These are phyloP conservation scores for Ogataea nitratoaversa DNA, from an alignment of 805 yeast genomes.

Conservation along the genomic window DNA sequence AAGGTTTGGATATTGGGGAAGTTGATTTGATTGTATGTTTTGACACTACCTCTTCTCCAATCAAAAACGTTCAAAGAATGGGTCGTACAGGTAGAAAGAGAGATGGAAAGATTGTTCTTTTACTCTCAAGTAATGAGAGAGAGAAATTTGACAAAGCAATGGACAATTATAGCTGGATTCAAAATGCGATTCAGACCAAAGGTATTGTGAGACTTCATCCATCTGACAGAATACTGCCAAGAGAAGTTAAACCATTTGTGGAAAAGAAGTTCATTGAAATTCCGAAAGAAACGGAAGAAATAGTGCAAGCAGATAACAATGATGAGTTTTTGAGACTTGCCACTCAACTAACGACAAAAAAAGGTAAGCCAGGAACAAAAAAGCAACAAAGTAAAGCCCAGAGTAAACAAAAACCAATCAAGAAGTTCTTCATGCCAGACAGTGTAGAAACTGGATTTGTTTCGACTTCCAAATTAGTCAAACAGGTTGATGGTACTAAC, in stretches of 20 bases:
- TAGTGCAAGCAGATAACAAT: slow-evolving; percentile 44
- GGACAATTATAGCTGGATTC: slow-evolving; percentile 78
- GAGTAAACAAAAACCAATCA: slow-evolving; percentile 12
- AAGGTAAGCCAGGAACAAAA: slow-evolving; percentile 18
- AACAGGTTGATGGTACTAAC: slow-evolving; percentile 13
- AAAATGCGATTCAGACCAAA: slow-evolving; percentile 55
- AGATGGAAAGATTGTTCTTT: slow-evolving; percentile 73
- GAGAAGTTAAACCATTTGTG: slow-evolving; percentile 48
- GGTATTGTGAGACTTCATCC: slow-evolving; percentile 38
- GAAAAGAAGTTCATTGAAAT: slow-evolving; percentile 54
- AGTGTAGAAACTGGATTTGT: slow-evolving; percentile 63
- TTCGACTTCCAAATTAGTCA: slow-evolving; percentile 45
- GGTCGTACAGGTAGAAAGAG: slow-evolving; percentile 97
- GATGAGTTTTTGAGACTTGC: slow-evolving; percentile 62
- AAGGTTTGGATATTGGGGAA: slow-evolving; percentile 97
- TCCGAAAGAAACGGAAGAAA: slow-evolving; percentile 64
- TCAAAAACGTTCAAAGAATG: slow-evolving; percentile 90
- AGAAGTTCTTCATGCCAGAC: slow-evolving; percentile 71
- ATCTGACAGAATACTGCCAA: slow-evolving; percentile 70
- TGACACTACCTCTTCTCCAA: slow-evolving; percentile 91
- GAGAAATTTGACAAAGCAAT: slow-evolving; percentile 77
- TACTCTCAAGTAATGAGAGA: slow-evolving; percentile 76
- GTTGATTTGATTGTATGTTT: slow-evolving; percentile 91
- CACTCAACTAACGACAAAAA: slow-evolving; percentile 55
- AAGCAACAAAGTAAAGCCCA: background rate